Base-by-base conservation (phyloP, 1,139 yeast species). In the Saccharomycopsis hybrid region DNA sequence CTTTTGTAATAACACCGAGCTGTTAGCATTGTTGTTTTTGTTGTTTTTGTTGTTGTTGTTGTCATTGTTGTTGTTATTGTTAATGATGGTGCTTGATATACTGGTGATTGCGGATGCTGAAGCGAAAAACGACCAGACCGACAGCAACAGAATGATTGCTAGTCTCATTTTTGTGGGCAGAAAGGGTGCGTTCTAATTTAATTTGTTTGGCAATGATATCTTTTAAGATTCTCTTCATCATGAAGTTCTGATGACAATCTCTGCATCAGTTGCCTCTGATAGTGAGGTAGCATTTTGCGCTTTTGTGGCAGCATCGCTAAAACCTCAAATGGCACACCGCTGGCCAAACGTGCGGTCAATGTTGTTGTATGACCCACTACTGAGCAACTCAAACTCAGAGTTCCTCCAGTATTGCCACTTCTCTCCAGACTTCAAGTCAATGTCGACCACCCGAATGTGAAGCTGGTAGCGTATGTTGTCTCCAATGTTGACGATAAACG, bases 371-470 rank as follows among this genome's bases (percentile, higher is more conserved):
- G 31, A 29, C 13, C 28, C 35, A 13, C 13, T 5, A 9, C n/a
- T 25, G 7, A 13, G 7, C 4, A 44, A 28, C 8, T 36, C 35
- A 11, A 8, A 11, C 27, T 44, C 47, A 9, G 35, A 37, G 11
- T 27, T 13, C 32, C 41, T 46, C 54, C 54, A 52, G 30, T 49
- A 41, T 28, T 18, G 11, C 54, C 54, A 52, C 37, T 52, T 52
- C 28, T 39, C 13, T 25, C n/a, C n/a, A 4, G 50, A 45, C 39
- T 52, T 52, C 9, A 27, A 30, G 27, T 52, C 54, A 25, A 52
- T 30, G 41, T 52, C 54, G 18, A 52, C 41, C 37, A 50, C 25
- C n/a, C 33, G 18, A 33, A 39, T 30, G 9, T 9, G 28, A 25
- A 48, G 13, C 8, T 27, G 5, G 11, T 13, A 41, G 7, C 8